phyloP scores from a whole-genome alignment of 768 basidiomycete genomes.

The Albatrellus ellisii region DNA sequence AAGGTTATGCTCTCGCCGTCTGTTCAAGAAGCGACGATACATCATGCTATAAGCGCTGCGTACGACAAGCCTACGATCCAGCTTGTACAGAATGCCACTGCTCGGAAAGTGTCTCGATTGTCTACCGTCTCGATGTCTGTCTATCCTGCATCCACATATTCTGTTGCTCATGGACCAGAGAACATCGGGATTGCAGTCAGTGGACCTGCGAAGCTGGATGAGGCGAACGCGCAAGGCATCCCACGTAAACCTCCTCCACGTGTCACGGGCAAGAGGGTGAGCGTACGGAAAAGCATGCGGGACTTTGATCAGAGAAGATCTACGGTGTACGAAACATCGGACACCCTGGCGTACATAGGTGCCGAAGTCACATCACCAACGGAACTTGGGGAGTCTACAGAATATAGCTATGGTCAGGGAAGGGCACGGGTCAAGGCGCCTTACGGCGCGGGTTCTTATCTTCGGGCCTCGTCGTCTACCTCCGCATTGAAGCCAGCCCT shows the following conservation, averaged over 20 bases:
- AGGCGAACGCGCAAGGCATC: not conserved
- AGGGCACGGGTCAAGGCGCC: conserved; percentile 59
- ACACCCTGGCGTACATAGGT: conserved; percentile 9
- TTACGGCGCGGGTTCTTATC: conserved; percentile 41
- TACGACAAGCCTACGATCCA: conserved; percentile 1
- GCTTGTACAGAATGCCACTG: not conserved
- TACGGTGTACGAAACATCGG: conserved; percentile 9
- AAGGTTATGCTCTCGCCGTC: too few species aligned
- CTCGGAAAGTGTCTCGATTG: conserved; percentile 8
- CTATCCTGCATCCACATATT: conserved; percentile 8
- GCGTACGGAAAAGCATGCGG: conserved; percentile 9
- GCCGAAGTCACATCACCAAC: conserved; percentile 14
- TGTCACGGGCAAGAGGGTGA: conserved; percentile 4
- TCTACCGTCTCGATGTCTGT: conserved; percentile 9
- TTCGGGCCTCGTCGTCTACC: conserved; percentile 35
- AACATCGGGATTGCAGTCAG: conserved; percentile 14
- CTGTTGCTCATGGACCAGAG: conserved; percentile 6
- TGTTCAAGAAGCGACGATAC: not conserved
- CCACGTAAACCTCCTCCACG: not conserved
- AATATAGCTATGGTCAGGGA: conserved; percentile 20
- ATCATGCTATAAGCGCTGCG: conserved; percentile 3
- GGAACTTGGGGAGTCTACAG: conserved; percentile 15
- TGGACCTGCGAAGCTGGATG: conserved; percentile 4
- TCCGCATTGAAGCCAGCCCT: conserved; percentile 15
- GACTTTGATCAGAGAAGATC: conserved; percentile 9